These are phyloP conservation scores for Zymoseptoria brevis DNA, from an alignment of 2,329 filamentous ascomycete species.

Conservation along the genomic window DNA sequence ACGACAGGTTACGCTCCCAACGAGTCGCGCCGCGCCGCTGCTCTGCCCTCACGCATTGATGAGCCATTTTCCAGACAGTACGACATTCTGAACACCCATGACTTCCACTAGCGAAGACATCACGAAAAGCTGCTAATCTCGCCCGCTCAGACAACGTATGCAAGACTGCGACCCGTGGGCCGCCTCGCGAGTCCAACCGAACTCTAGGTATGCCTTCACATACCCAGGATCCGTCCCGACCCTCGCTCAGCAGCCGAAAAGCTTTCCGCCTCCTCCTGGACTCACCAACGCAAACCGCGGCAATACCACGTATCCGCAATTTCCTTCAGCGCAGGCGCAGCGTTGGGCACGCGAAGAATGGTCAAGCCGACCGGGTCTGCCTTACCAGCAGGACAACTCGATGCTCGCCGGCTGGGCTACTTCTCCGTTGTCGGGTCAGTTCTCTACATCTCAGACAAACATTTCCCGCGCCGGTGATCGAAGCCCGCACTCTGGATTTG, in stretches of 20 bases:
- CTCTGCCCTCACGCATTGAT: constrained; percentile 18
- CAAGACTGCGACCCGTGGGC: constrained; percentile 25
- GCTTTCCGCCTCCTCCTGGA: constrained; percentile 21
- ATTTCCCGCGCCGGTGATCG: constrained; percentile 20
- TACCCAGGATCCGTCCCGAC: constrained; percentile 14
- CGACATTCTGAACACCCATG: background rate
- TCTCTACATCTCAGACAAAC: constrained; percentile 16
- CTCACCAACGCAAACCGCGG: constrained; percentile 17
- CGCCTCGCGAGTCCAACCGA: constrained; percentile 18
- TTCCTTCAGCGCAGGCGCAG: constrained; percentile 18
- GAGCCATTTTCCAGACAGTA: constrained; percentile 21
- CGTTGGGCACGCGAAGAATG: constrained; percentile 24
- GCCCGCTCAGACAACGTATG: constrained; percentile 19
- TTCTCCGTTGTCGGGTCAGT: constrained; percentile 21
- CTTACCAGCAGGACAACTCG: constrained; percentile 17
- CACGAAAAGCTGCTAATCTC: background rate
- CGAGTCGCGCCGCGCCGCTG: constrained; percentile 19
- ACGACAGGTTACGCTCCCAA: constrained; percentile 20
- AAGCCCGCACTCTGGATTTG: constrained; percentile 19
- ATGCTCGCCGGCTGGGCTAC: constrained; percentile 23
- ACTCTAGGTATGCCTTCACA: constrained; percentile 22
- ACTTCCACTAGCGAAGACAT: background rate
- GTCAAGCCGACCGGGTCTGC: constrained; percentile 19
- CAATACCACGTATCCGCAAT: constrained; percentile 16
- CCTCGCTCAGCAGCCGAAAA: constrained; percentile 18